Conservation (phyloP, 2,329 filamentous ascomycete genomes). For the Hirsutella thompsonii region DNA sequence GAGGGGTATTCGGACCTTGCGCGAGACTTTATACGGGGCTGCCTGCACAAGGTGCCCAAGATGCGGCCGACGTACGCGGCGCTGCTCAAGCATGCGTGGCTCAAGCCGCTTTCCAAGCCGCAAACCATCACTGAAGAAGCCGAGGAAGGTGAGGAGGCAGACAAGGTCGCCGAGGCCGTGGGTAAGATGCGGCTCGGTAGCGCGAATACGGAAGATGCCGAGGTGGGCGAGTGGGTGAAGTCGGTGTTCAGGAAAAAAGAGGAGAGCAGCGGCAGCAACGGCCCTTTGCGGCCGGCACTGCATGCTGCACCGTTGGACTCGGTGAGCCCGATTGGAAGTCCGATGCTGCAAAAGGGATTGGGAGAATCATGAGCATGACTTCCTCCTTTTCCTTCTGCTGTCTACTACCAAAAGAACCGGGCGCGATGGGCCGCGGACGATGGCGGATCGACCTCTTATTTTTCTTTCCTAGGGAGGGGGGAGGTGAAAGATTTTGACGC, state of each 20-base stretch:
- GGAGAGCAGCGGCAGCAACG: constrained; percentile 35
- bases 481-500: too few species aligned
- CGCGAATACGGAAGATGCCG: constrained; percentile 47
- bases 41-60: constrained; percentile 84
- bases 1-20: constrained; percentile 69
- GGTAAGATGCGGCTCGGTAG: constrained; percentile 27
- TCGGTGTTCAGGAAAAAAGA: constrained; percentile 47
- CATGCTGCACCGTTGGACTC: constrained; percentile 78
- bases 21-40: constrained; percentile 76
- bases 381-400: too few species aligned
- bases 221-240: constrained; percentile 79
- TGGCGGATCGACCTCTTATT: too few species aligned
- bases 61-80: constrained; percentile 89
- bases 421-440: too few species aligned
- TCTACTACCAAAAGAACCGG: too few species aligned
- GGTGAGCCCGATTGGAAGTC: constrained; percentile 41
- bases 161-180: constrained; percentile 28
- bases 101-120: constrained; percentile 62
- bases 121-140: constrained; percentile 60
- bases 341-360: constrained; percentile 7
- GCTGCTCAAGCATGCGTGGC: constrained; percentile 82
- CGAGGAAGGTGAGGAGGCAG: constrained; percentile 44
- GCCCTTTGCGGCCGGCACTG: constrained; percentile 59
- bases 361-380: background rate
- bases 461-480: too few species aligned